phyloP scores from a whole-genome alignment of 2,329 filamentous ascomycete genomes.

The Leptographium flavum region DNA sequence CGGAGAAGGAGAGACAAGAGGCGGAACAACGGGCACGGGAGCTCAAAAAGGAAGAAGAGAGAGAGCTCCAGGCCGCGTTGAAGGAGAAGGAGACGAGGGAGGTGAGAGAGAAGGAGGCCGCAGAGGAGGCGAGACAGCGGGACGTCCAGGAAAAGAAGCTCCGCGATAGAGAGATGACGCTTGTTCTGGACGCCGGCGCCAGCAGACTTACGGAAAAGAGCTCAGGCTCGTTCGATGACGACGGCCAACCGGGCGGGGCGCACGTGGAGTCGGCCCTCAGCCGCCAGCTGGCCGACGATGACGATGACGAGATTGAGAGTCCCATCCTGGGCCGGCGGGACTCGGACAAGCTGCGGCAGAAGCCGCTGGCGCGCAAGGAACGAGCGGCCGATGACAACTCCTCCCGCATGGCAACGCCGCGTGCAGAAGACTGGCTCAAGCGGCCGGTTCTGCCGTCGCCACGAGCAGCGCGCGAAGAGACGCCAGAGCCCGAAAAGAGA shows the following conservation, averaged over 20 bases:
- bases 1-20: neutral
- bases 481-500: neutral
- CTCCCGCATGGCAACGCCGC: slow-evolving; percentile 1
- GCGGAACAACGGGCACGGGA: neutral
- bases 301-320: slow-evolving; percentile 13
- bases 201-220: slow-evolving; percentile 10
- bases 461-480: slow-evolving; percentile 6
- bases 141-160: neutral
- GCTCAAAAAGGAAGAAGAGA: neutral
- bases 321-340: slow-evolving; percentile 18
- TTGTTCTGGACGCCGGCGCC: slow-evolving; percentile 7
- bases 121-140: neutral
- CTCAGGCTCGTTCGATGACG: slow-evolving; percentile 10
- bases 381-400: neutral
- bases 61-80: slow-evolving; percentile 1
- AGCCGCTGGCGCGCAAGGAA: slow-evolving; percentile 6
- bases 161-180: neutral
- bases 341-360: slow-evolving; percentile 13
- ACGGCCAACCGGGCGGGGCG: slow-evolving; percentile 9
- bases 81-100: neutral
- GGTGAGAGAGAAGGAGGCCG: neutral
- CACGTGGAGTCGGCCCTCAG: neutral
- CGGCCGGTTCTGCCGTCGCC: slow-evolving; percentile 9
- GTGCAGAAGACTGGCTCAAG: slow-evolving; percentile 2
- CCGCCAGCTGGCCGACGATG: neutral